Evolutionary conservation across 2,329 filamentous ascomycete species (phyloP).

Genomic region (Beauveria sp.): DNA sequence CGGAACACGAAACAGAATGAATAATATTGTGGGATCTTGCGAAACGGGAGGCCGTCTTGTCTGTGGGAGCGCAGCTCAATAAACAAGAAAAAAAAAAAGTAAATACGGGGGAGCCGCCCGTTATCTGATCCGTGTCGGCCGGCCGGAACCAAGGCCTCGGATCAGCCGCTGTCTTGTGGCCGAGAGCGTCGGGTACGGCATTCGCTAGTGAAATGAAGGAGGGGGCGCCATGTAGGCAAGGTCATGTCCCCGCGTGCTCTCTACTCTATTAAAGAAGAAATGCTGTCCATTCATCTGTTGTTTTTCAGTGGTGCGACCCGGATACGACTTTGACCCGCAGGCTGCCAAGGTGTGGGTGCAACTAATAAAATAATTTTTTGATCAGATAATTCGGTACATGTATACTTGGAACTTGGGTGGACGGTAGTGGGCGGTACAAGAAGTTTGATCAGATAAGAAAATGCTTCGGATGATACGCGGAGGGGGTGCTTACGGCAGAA

Average conservation of each 20-base stretch:
- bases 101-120: neutral
- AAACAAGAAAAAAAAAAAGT: too few relatives aligned
- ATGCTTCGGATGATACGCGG: too few relatives aligned
- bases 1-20: neutral
- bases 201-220: neutral
- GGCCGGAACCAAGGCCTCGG: neutral
- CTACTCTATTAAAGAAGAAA: neutral
- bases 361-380: neutral
- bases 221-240: neutral
- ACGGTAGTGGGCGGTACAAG: too few relatives aligned
- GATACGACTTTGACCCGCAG: neutral
- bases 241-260: too few relatives aligned
- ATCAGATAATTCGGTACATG: constrained; percentile 10
- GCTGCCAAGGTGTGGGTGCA: neutral
- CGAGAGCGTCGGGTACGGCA: neutral
- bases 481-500: too few relatives aligned
- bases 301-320: neutral
- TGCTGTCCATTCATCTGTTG: neutral
- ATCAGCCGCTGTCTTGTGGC: neutral
- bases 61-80: neutral
- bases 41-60: neutral
- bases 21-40: neutral
- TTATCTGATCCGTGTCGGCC: constrained; percentile 12
- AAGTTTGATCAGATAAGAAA: too few relatives aligned
- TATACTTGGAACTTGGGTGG: too few relatives aligned